Evolutionary conservation across 2,329 filamentous ascomycete genomes (phyloP).

Genomic region (Raffaelea arxii): DNA sequence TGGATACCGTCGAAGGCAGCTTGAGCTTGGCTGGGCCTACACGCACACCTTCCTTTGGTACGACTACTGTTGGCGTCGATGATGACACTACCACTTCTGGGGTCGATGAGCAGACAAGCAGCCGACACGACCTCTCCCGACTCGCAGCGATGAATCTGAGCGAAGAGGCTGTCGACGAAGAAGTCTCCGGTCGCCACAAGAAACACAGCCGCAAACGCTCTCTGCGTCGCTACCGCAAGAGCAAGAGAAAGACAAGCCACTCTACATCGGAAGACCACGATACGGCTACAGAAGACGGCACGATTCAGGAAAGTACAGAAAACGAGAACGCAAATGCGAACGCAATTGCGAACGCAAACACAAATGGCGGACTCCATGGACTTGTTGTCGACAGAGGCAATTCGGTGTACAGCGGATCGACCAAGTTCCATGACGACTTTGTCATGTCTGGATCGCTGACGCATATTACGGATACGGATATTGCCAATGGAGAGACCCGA

Average conservation of each 20-base stretch:
- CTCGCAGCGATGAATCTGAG: slow-evolving; percentile 26
- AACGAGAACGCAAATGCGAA: neutral
- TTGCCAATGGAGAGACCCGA: slow-evolving; percentile 17
- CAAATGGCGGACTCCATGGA: too few species aligned
- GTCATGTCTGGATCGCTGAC: neutral
- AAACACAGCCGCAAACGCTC: slow-evolving; percentile 20
- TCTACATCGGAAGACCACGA: slow-evolving; percentile 17
- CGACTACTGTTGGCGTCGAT: slow-evolving; percentile 23
- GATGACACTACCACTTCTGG: too few species aligned
- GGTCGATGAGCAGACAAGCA: slow-evolving; percentile 29
- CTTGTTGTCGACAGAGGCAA: neutral
- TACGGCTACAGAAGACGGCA: slow-evolving; percentile 18
- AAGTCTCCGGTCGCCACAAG: slow-evolving; percentile 28
- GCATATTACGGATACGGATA: neutral
- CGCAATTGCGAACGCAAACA: too few species aligned
- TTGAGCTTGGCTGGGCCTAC: slow-evolving; percentile 16
- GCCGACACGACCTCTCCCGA: slow-evolving; percentile 23
- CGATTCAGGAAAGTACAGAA: slow-evolving; percentile 20
- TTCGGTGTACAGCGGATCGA: neutral
- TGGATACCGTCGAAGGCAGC: slow-evolving; percentile 37
- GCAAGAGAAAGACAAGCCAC: slow-evolving; percentile 32
- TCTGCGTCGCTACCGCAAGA: slow-evolving; percentile 23
- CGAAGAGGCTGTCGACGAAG: slow-evolving; percentile 37
- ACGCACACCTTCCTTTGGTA: slow-evolving; percentile 32
- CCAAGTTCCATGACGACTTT: neutral